Evolutionary conservation across 257 asterid species (phyloP).

Genomic region (Solanum clarkiae): DNA sequence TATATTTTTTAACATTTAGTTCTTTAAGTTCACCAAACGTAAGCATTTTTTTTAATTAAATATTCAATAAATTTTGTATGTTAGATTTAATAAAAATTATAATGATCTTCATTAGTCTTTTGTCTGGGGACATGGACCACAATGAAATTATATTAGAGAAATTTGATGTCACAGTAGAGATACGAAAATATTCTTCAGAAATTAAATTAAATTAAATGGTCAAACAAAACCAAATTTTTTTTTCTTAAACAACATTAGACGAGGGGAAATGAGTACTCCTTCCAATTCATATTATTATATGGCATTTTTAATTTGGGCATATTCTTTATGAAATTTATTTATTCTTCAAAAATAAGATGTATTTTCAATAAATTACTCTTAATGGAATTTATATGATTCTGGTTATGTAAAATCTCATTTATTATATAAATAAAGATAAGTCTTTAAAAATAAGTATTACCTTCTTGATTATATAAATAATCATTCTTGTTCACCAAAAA

Average conservation of each 20-base stretch:
- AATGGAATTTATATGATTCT: neutral
- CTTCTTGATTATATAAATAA: neutral
- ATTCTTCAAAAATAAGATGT: neutral
- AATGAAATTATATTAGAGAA: neutral
- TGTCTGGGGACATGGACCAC: neutral
- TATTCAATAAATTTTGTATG: neutral
- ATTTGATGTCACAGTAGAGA: neutral
- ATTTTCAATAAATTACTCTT: neutral
- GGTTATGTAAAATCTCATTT: too few relatives aligned
- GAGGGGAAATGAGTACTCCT: neutral
- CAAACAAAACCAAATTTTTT: neutral
- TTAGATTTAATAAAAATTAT: neutral
- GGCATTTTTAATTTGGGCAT: neutral
- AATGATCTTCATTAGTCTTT: neutral
- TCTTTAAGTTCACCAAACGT: neutral
- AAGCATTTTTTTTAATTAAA: neutral
- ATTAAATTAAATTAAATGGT: neutral
- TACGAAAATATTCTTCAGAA: neutral
- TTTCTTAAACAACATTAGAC: neutral
- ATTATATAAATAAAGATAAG: too few relatives aligned
- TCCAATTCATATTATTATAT: neutral
- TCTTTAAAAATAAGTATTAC: neutral
- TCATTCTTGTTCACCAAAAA: neutral
- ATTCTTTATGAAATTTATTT: neutral
- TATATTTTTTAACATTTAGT: neutral